Conservation (phyloP, 2,329 filamentous ascomycete genomes). For the Calonectria fujianensis region DNA sequence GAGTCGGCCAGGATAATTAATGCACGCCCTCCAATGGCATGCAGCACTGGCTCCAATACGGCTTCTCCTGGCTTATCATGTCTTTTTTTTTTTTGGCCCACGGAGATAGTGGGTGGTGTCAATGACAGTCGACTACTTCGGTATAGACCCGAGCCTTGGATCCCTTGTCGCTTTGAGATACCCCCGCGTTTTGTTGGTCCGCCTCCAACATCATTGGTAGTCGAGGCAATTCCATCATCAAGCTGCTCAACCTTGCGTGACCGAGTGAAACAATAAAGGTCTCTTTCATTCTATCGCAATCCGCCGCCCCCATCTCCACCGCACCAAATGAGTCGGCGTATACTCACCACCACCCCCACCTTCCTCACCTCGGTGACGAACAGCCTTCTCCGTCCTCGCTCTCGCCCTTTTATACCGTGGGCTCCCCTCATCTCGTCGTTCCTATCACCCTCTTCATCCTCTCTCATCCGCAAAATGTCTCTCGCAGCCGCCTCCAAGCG, state of each 20-base stretch:
- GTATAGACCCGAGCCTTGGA: conserved; percentile 9
- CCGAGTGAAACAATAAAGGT: too few relatives aligned
- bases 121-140: background rate
- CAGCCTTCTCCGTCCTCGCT: conserved; percentile 32
- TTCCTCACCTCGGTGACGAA: conserved; percentile 35
- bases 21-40: conserved; percentile 39
- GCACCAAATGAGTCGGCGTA: conserved; percentile 47
- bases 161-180: background rate
- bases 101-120: background rate
- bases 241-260: background rate
- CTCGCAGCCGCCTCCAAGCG: conserved; percentile 82
- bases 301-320: conserved; percentile 22
- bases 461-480: conserved; percentile 64
- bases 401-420: conserved; percentile 33
- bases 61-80: background rate
- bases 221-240: conserved; percentile 8
- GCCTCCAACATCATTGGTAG: conserved; percentile 21
- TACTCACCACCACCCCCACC: conserved; percentile 45
- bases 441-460: conserved; percentile 26
- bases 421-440: conserved; percentile 15
- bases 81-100: background rate
- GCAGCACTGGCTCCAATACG: background rate
- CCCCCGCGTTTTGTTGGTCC: background rate
- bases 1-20: conserved; percentile 44
- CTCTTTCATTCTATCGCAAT: conserved; percentile 9